Evolutionary conservation across 2,329 filamentous ascomycete species (phyloP), one percentile per base, ranked within the genome.

Genomic region (Colletotrichum plurivorum): DNA sequence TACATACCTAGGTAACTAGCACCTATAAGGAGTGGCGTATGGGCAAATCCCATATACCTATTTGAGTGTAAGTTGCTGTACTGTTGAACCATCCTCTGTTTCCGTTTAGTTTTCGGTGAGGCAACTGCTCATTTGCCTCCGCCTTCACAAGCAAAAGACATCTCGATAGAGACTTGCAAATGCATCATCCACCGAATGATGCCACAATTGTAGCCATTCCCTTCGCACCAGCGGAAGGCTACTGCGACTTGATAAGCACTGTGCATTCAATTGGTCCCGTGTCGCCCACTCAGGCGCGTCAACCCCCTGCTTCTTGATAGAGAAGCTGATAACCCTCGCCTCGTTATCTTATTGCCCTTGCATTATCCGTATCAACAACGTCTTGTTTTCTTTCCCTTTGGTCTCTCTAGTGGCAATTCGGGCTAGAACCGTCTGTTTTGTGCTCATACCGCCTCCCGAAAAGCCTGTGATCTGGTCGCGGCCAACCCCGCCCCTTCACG

Each of bases 241-340:
- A 43, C 12, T 10, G 27, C 18, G 39, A 27, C 22, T 58, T 43
- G 67, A 69, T 69, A 69, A 69, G 67, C 16, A 36, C 45, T 41
- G 45, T 25, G 27, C 18, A 25, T 60, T 51, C 62, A n/a, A 69
- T 69, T 69, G 67, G 62, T 27, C 55, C 36, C 51, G 45, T 31
- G 52, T 45, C 54, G 18, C 46, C 66, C 49, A 55, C 54, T 65
- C 20, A 53, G 46, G 45, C 56, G 66, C 66, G 49, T 69, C 49
- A n/a, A 43, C 51, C 31, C 53, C 62, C 25, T 52, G 31, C 46
- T 31, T 15, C 43, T 53, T 4, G 15, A 55, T 31, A 63, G 49
- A 55, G 18, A 59, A 22, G 51, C 55, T 39, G 45, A 61, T 66
- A 67, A 61, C 31, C 51, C 36, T 69, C 36, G n/a, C 31, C 51